Evolutionary conservation across 1,284 basidiomycete genomes (phyloP), one percentile per base, ranked within the genome.

Genomic region (Cutaneotrichosporon cyanovorans): DNA sequence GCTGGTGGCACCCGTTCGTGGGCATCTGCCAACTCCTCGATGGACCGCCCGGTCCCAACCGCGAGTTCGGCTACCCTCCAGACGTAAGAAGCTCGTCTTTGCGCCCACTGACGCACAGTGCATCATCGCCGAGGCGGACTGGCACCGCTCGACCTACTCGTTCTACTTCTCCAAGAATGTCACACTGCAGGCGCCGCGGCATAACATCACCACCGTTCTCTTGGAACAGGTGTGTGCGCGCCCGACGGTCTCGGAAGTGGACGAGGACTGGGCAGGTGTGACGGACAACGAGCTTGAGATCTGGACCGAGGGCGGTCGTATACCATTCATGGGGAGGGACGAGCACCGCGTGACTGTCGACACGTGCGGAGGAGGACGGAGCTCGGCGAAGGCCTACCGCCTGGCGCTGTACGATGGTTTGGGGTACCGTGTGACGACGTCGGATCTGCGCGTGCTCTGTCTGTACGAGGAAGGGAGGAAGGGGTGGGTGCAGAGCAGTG

Each of bases 11-110:
- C 33, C 32, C 50, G 7, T 25, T 65, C 3, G 57, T 62, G 3
- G 55, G 53, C 4, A 61, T 59, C 40, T 71, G 68, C 41, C 66
- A 71, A 54, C 56, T 66, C 19, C 44, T 65, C 4, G 61, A 60
- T 22, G 62, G 59, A 4, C 65, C 65, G 11, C 51, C 51, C 4
- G 68, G 68, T 14, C 68, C 68, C 3, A 68, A 68, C 48, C 49
- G 68, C 19, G 46, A 53, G 18, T 66, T 69, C 39, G 53, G 60
- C 14, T n/a, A 37, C 2, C 58, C 67, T 5, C 63, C 67, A 8
- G 57, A 61, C 30, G 65, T 65, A 25, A 50, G n/a, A n/a, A 61
- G 56, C 34, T 23, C 20, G 2, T 20, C 28, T 2, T 16, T 16
- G 31, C 12, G 16, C 4, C n/a, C 5, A 14, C 38, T 44, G 31